phyloP scores from a whole-genome alignment of 495 filamentous ascomycete species.

The Aspergillus homomorphus region DNA sequence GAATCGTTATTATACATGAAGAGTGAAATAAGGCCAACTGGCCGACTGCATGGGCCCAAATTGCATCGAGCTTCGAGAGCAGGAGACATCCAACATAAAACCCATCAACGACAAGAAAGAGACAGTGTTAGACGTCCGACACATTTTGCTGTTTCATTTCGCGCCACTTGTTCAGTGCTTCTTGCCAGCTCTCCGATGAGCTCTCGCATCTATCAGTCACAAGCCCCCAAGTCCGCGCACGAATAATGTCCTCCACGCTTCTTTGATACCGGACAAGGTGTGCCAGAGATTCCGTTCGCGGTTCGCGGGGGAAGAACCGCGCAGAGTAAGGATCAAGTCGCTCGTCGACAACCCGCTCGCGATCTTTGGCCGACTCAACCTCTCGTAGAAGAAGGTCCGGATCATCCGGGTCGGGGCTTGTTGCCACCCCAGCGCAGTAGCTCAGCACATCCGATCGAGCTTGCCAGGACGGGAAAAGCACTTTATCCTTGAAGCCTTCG shows the following conservation, averaged over 20 bases:
- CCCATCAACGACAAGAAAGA: background rate
- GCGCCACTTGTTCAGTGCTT: constrained; percentile 61
- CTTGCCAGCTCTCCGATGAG: constrained; percentile 55
- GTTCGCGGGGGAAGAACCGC: constrained; percentile 78
- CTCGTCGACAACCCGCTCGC: constrained; percentile 81
- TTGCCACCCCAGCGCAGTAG: constrained; percentile 88
- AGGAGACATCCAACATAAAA: background rate
- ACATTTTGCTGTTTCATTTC: constrained; percentile 27
- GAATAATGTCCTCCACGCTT: constrained; percentile 82
- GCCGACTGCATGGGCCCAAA: background rate
- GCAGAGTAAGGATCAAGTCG: constrained; percentile 88
- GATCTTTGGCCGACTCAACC: constrained; percentile 64
- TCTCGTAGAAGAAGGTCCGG: constrained; percentile 70
- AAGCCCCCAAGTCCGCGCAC: constrained; percentile 76
- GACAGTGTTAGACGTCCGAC: background rate
- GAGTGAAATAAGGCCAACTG: background rate
- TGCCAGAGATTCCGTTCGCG: constrained; percentile 79
- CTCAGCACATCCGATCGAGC: constrained; percentile 77
- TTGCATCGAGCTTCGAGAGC: background rate
- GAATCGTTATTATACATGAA: background rate
- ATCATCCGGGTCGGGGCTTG: constrained; percentile 82
- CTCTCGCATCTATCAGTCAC: constrained; percentile 76
- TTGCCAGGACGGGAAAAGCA: constrained; percentile 89
- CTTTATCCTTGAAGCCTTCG: constrained; percentile 66
- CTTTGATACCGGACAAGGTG: constrained; percentile 77